Conservation (phyloP, 108 stramenopile species). For the Chaetoceros muelleri region DNA sequence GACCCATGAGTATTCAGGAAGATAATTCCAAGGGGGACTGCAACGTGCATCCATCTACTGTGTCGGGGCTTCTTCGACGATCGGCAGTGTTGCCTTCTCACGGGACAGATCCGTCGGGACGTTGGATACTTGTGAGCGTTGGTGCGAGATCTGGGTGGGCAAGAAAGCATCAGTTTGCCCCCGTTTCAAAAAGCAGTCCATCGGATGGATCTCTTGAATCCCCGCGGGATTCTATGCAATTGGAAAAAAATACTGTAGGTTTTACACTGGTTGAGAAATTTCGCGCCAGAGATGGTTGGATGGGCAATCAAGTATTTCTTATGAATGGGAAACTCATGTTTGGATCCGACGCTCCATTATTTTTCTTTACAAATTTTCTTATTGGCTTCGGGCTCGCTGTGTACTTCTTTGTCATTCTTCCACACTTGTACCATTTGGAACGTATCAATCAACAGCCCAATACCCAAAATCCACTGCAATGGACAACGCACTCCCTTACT, state of each 20-base stretch:
- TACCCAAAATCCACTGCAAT: background rate
- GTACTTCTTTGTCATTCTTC: slow-evolving; percentile 35
- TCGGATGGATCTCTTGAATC: background rate
- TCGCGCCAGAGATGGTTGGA: slow-evolving; percentile 66
- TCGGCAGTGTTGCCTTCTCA: slow-evolving; percentile 73
- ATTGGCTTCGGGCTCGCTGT: slow-evolving; percentile 32
- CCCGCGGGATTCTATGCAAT: background rate
- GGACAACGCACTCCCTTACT: slow-evolving; percentile 16
- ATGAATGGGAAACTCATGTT: slow-evolving; percentile 78
- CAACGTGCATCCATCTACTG: slow-evolving; percentile 8
- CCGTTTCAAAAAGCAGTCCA: background rate
- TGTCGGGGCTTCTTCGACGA: slow-evolving; percentile 65
- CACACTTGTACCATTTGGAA: slow-evolving; percentile 28
- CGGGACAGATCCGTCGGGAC: slow-evolving; percentile 62
- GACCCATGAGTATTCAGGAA: slow-evolving; percentile 1
- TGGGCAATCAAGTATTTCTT: slow-evolving; percentile 82
- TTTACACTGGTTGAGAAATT: slow-evolving; percentile 51
- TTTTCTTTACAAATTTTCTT: slow-evolving; percentile 67
- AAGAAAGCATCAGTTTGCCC: slow-evolving; percentile 14
- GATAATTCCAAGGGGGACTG: slow-evolving; percentile 1
- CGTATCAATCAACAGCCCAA: background rate
- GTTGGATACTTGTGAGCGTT: slow-evolving; percentile 75
- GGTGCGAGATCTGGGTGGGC: slow-evolving; percentile 84
- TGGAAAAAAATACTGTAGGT: slow-evolving; percentile 9
- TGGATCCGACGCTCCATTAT: slow-evolving; percentile 64